These are phyloP conservation scores for Malassezia restricta DNA, from an alignment of 1,284 basidiomycete species.

Conservation along the genomic window DNA sequence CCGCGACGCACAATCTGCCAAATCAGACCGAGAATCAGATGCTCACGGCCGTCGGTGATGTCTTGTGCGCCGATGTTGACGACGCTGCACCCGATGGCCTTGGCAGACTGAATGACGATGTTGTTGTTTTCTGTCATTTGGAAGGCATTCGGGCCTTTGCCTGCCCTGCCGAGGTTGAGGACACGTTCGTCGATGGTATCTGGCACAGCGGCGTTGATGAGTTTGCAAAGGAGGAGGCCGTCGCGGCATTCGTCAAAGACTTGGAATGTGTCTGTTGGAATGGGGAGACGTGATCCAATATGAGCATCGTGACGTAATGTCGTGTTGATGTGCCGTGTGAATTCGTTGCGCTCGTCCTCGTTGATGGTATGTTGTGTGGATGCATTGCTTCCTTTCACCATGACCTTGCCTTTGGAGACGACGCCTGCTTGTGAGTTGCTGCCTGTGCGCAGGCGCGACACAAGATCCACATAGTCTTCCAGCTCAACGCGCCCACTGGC, in stretches of 20 bases:
- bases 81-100: constrained; percentile 93
- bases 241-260: constrained; percentile 92
- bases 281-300: constrained; percentile 69
- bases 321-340: constrained; percentile 92
- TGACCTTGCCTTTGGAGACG: constrained; percentile 64
- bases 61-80: constrained; percentile 95
- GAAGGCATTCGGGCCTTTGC: constrained; percentile 66
- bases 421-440: constrained; percentile 48
- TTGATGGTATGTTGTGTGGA: constrained; percentile 97
- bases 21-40: constrained; percentile 93
- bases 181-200: constrained; percentile 98
- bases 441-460: constrained; percentile 60
- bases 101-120: constrained; percentile 93
- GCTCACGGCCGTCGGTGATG: constrained; percentile 83
- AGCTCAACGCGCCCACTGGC: constrained; percentile 90
- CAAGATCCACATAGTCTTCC: constrained; percentile 93
- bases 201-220: constrained; percentile 96
- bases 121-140: constrained; percentile 99
- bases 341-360: constrained; percentile 87
- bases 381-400: constrained; percentile 84
- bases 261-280: constrained; percentile 97
- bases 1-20: constrained; percentile 97
- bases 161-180: constrained; percentile 56
- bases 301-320: constrained; percentile 81
- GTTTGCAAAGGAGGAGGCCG: constrained; percentile 89